These are phyloP conservation scores for Colletotrichum spaethianum DNA, from an alignment of 2,329 filamentous ascomycete genomes.

Conservation along the genomic window DNA sequence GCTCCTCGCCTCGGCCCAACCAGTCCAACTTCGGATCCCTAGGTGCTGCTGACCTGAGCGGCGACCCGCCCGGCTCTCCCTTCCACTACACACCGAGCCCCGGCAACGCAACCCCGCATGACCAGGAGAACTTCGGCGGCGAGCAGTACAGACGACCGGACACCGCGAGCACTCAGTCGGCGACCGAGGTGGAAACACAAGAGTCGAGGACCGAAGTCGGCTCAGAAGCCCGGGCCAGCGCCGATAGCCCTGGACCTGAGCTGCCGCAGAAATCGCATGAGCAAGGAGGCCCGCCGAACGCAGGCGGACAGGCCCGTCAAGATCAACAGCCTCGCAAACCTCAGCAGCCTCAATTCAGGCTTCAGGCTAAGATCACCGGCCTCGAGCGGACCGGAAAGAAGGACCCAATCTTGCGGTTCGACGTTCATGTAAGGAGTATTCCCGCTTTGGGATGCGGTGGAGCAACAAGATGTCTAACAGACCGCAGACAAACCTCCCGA, in stretches of 20 bases:
- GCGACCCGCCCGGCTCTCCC: slow-evolving; percentile 58
- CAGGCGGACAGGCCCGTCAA: slow-evolving; percentile 45
- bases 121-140: slow-evolving; percentile 53
- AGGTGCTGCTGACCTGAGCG: slow-evolving; percentile 47
- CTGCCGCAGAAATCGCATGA: slow-evolving; percentile 45
- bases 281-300: slow-evolving; percentile 44
- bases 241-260: slow-evolving; percentile 42
- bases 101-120: slow-evolving; percentile 59
- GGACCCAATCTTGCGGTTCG: slow-evolving; percentile 93
- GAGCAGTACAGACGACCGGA: slow-evolving; percentile 61
- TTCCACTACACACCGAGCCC: slow-evolving; percentile 60
- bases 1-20: slow-evolving; percentile 64
- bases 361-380: slow-evolving; percentile 95
- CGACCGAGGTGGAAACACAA: slow-evolving; percentile 57
- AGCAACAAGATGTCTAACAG: slow-evolving; percentile 8
- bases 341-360: slow-evolving; percentile 80
- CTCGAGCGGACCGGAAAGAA: slow-evolving; percentile 95
- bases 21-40: slow-evolving; percentile 58
- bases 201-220: slow-evolving; percentile 48
- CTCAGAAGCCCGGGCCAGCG: slow-evolving; percentile 40
- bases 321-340: slow-evolving; percentile 68
- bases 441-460: not conserved
- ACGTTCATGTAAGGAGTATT: slow-evolving; percentile 84
- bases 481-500: slow-evolving; percentile 93
- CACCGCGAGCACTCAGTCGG: slow-evolving; percentile 62